These are phyloP conservation scores for Blastobotrys petasosporus DNA, from an alignment of 1,139 yeast genomes.

Conservation along the genomic window DNA sequence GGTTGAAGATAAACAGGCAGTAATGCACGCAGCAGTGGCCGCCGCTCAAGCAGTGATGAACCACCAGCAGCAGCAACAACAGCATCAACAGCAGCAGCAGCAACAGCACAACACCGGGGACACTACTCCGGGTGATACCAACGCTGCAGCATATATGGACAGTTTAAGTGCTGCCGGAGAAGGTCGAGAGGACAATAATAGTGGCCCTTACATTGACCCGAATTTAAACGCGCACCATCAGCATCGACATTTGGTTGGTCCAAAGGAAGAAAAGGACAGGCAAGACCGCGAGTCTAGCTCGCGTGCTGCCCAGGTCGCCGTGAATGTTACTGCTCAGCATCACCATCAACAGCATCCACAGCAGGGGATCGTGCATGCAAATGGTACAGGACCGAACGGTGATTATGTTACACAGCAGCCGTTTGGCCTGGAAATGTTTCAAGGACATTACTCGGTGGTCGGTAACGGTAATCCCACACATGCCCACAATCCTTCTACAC, in stretches of 20 bases:
- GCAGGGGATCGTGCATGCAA: neutral
- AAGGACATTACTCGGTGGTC: neutral
- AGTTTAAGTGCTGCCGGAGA: too few relatives aligned
- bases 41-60: neutral
- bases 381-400: neutral
- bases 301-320: conserved; percentile 5
- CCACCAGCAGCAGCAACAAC: conserved; percentile 15
- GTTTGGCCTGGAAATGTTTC: neutral
- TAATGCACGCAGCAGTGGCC: neutral
- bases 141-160: neutral
- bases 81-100: conserved; percentile 20
- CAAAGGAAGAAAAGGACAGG: neutral
- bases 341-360: neutral
- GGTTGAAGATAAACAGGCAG: neutral
- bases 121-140: neutral
- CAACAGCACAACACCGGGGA: neutral
- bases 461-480: too few relatives aligned
- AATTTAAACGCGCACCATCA: too few relatives aligned
- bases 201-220: too few relatives aligned
- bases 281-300: neutral
- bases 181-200: too few relatives aligned
- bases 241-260: neutral
- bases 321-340: neutral
- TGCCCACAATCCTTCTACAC: too few relatives aligned
- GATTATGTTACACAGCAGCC: neutral